Percentiles rank a stretch among this genome's conserved stretches.
These are phyloP conservation scores for Penicillium salamii DNA, from an alignment of 495 filamentous ascomycete genomes.

Conservation along the genomic window DNA sequence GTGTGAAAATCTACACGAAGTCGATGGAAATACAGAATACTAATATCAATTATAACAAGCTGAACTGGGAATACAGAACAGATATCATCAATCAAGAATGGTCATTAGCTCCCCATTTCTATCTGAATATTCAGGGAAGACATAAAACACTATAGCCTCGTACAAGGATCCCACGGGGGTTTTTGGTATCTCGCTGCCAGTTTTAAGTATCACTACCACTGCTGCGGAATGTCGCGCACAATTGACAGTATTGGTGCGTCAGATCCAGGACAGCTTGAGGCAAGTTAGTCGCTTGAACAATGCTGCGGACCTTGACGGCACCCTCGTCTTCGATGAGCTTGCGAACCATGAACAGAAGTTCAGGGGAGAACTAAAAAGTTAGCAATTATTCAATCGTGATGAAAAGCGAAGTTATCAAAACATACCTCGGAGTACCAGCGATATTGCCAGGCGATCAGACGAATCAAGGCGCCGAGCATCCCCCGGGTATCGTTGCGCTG, in stretches of 20 bases:
- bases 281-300: slow-evolving; percentile 91
- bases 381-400: no score
- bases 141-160: slow-evolving; percentile 2
- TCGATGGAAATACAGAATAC: no score
- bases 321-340: slow-evolving; percentile 96
- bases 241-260: slow-evolving; percentile 91
- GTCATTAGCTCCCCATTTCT: slow-evolving; percentile 22
- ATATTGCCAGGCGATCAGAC: slow-evolving; percentile 95
- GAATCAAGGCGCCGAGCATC: slow-evolving; percentile 75
- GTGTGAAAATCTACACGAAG: no score
- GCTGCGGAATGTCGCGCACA: slow-evolving; percentile 92
- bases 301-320: slow-evolving; percentile 94
- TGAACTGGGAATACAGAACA: no score
- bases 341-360: slow-evolving; percentile 78
- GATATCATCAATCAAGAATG: slow-evolving; percentile 17
- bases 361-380: slow-evolving; percentile 77
- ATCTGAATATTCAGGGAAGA: slow-evolving; percentile 10
- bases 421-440: slow-evolving; percentile 93
- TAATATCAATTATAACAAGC: no score
- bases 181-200: not conserved
- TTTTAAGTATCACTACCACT: slow-evolving; percentile 83
- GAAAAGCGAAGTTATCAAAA: not conserved
- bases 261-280: slow-evolving; percentile 91
- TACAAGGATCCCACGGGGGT: not conserved
- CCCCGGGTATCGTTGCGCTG: slow-evolving; percentile 68